Evolutionary conservation across 169 alveolate genomes (phyloP), one percentile per base, ranked within the genome.

Genomic region (Plasmodium falciparum): DNA sequence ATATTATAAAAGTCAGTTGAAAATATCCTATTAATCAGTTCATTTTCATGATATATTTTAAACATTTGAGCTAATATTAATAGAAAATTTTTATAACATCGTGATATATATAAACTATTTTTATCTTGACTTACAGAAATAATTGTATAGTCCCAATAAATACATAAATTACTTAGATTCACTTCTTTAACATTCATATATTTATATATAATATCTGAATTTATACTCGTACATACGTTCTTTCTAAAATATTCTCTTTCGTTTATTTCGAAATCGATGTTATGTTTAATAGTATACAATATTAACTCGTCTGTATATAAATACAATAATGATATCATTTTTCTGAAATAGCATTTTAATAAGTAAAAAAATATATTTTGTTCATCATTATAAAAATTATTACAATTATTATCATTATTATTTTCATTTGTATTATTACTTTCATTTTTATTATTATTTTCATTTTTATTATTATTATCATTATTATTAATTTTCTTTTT

Each of bases 131-230:
- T 86, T 76, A 86, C 63, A 0, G 92, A 71, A 43, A 86, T 69
- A 47, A 86, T 86, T 33, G 92, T 56, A 45, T 72, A 86, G 49
- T 86, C 92, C 92, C 92, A 86, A 54, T 86, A 86, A 73, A 86
- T 59, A 66, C 92, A 86, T 26, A 71, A 62, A 17, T 86, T 80
- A 49, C 76, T 86, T 52, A 86, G 47, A 9, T 70, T 62, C 62
- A 52, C n/a, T 50, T 71, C 26, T 61, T 56, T 13, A 12, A 71
- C 73, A 66, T 47, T 71, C 33, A 69, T 73, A 72, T 86, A 86
- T 33, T 86, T 86, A 33, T 52, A 58, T 24, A 86, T 72, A 61
- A 65, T 12, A 6, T 45, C 88, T 47, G 50, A 62, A 50, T 65
- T 71, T 86, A 86, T 62, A 43, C 67, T 49, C 20, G 33, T 62